These are phyloP conservation scores for Penicillium malachiteum DNA, from an alignment of 495 filamentous ascomycete genomes.

Conservation along the genomic window DNA sequence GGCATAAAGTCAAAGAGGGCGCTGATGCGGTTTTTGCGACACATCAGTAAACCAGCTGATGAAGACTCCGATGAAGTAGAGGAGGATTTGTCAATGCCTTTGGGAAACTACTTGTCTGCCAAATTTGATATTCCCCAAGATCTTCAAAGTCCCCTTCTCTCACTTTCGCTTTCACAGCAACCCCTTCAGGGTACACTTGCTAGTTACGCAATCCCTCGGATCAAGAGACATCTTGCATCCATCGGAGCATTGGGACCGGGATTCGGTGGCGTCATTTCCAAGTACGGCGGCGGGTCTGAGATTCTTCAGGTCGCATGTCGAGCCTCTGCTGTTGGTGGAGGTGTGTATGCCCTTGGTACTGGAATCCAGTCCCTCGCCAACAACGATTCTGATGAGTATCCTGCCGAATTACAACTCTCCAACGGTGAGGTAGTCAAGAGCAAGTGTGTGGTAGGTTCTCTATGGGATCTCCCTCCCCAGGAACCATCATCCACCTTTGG, in stretches of 20 bases:
- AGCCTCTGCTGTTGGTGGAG: constrained; percentile 88
- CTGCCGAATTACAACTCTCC: constrained; percentile 52
- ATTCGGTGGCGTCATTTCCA: constrained; percentile 81
- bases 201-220: constrained; percentile 61
- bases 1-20: constrained; percentile 73
- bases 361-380: constrained; percentile 49
- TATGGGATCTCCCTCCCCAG: constrained; percentile 35
- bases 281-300: constrained; percentile 92
- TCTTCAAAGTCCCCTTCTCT: constrained; percentile 70
- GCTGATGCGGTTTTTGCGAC: constrained; percentile 86
- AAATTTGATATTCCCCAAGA: constrained; percentile 71
- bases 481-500: constrained; percentile 13
- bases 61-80: constrained; percentile 25
- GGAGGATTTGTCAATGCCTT: constrained; percentile 42
- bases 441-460: constrained; percentile 52
- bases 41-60: constrained; percentile 37
- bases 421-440: constrained; percentile 61
- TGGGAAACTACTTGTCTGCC: constrained; percentile 63
- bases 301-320: constrained; percentile 90
- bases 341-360: constrained; percentile 79
- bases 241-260: constrained; percentile 84
- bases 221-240: constrained; percentile 79
- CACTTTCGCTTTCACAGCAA: constrained; percentile 73
- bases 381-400: constrained; percentile 17
- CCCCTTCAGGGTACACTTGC: constrained; percentile 57